Evolutionary conservation across 2,329 filamentous ascomycete species (phyloP).

Genomic region (Boeremia exigua): DNA sequence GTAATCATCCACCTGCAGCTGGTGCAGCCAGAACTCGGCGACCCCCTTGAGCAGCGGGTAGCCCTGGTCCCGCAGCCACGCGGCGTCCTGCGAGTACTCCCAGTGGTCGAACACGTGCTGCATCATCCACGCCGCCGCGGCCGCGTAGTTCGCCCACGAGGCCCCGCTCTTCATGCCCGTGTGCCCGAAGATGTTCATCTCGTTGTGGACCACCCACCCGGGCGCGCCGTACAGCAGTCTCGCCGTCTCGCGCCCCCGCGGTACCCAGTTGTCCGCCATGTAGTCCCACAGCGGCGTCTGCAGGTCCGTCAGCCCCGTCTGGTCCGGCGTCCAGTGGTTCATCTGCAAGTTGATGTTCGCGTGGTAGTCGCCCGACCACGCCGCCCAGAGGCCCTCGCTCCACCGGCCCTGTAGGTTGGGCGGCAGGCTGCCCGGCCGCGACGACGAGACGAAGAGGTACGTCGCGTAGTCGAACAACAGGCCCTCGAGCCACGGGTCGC

Average conservation of each 20-base stretch:
- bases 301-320: conserved; percentile 57
- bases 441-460: conserved; percentile 63
- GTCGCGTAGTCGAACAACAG: conserved; percentile 62
- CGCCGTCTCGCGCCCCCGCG: conserved; percentile 61
- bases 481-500: conserved; percentile 60
- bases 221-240: conserved; percentile 59
- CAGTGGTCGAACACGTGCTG: conserved; percentile 65
- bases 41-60: conserved; percentile 63
- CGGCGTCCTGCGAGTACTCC: conserved; percentile 57
- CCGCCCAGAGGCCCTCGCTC: conserved; percentile 54
- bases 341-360: conserved; percentile 67
- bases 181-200: conserved; percentile 66
- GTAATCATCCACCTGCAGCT: conserved; percentile 59
- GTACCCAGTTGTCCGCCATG: conserved; percentile 61
- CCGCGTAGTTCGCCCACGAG: conserved; percentile 54
- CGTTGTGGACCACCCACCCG: conserved; percentile 64
- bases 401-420: conserved; percentile 65
- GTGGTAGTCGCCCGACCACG: conserved; percentile 64
- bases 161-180: conserved; percentile 58
- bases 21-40: conserved; percentile 62
- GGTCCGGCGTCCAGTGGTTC: conserved; percentile 65
- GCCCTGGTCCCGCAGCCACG: conserved; percentile 54
- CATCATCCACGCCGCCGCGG: conserved; percentile 64
- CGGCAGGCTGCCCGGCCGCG: conserved; percentile 57
- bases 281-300: conserved; percentile 59